Percentiles rank a stretch among this genome's conserved stretches.
Evolutionary conservation across 1,284 basidiomycete genomes (phyloP).

Genomic region (Fistulinella cinereoalba): DNA sequence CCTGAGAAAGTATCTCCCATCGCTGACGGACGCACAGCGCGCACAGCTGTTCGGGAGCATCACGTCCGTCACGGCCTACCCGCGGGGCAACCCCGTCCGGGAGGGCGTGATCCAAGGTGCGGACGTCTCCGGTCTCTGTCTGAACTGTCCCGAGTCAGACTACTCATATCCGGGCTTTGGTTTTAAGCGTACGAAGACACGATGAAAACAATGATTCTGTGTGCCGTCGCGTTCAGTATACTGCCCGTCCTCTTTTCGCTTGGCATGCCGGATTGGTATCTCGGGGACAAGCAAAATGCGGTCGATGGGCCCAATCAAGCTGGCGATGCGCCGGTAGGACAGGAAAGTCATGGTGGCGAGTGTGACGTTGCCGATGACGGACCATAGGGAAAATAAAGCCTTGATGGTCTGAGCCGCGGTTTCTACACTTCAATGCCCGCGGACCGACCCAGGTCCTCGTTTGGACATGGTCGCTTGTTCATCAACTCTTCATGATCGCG

Average conservation of each 20-base stretch:
- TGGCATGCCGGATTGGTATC: conserved; percentile 27
- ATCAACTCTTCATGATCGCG: too few species aligned
- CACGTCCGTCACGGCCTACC: conserved; percentile 39
- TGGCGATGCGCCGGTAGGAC: conserved; percentile 4
- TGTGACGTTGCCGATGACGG: not conserved
- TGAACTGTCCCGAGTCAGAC: not conserved
- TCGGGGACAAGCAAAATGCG: conserved; percentile 29
- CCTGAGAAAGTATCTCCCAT: conserved; percentile 46
- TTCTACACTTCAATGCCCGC: too few species aligned
- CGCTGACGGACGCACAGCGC: conserved; percentile 29
- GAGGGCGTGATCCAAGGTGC: conserved; percentile 46
- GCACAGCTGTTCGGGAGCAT: conserved; percentile 43
- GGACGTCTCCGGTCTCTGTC: conserved; percentile 1
- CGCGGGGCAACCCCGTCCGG: conserved; percentile 44
- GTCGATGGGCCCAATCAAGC: conserved; percentile 21
- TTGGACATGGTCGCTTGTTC: too few species aligned
- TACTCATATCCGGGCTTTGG: not conserved
- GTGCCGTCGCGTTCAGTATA: conserved; percentile 21
- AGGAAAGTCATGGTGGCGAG: conserved; percentile 2
- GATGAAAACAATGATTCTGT: conserved; percentile 44
- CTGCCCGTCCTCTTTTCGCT: conserved; percentile 25
- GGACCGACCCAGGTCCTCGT: too few species aligned
- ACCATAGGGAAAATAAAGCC: too few species aligned
- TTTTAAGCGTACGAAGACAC: conserved; percentile 40
- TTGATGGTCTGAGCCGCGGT: too few species aligned